Evolutionary conservation across 2,329 filamentous ascomycete genomes (phyloP).

Genomic region (Aspergillus sp.): DNA sequence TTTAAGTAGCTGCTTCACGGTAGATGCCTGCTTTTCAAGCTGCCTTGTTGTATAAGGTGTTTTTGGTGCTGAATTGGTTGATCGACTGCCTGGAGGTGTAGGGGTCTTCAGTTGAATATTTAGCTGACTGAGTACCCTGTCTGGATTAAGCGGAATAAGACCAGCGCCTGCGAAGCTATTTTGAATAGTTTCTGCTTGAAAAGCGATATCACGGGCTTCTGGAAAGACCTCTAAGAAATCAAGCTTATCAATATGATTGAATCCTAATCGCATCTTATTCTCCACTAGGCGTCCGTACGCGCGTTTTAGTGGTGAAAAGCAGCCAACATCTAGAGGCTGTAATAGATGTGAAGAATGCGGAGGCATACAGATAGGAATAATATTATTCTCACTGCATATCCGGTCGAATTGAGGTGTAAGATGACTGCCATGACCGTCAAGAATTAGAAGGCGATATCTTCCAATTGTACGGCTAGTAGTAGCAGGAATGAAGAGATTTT

Average conservation of each 20-base stretch:
- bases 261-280: neutral
- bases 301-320: slow-evolving; percentile 9
- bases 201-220: neutral
- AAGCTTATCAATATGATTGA: slow-evolving; percentile 10
- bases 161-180: neutral
- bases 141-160: neutral
- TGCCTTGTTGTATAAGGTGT: neutral
- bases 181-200: neutral
- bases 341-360: neutral
- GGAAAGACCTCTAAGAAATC: slow-evolving; percentile 5
- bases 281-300: slow-evolving; percentile 6
- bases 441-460: slow-evolving; percentile 6
- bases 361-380: slow-evolving; percentile 6
- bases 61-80: neutral
- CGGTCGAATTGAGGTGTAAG: slow-evolving; percentile 9
- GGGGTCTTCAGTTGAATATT: neutral
- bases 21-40: neutral
- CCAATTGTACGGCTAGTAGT: neutral
- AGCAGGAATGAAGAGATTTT: neutral
- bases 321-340: slow-evolving; percentile 15
- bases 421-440: slow-evolving; percentile 14
- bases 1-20: neutral
- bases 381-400: slow-evolving; percentile 9
- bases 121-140: neutral
- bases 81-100: neutral